Base-by-base conservation (phyloP, 2,329 filamentous ascomycete species). In the Metarhizium anisopliae region DNA sequence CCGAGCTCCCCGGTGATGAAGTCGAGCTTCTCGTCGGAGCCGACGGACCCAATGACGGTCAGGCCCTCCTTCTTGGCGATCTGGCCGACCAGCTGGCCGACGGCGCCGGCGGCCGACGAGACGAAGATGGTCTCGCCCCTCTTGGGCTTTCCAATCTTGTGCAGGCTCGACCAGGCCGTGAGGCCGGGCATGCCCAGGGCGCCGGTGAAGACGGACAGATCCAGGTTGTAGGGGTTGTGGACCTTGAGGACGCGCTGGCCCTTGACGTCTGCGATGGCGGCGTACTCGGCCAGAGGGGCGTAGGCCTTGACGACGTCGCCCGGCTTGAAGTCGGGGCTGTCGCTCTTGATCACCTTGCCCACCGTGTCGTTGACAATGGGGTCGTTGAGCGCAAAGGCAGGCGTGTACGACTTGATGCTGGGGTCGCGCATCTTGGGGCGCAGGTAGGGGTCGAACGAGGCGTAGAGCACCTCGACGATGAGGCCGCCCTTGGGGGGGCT, bases 391-490 rank as follows among this genome's bases (percentile, higher is more conserved):
- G 77, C 67, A 65, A 84, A 90, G 14, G 70, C 59, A 1, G 68
- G 63, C 2, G 60, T 49, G 59, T 72, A 94, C 10, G 87, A 90
- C 72, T 87, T 83, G 67, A 73, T 64, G 40, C 75, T 69, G 6
- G 87, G 67, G 51, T 77, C 71, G 51, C 89, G 85, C 87, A 95
- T 92, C 62, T 83, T 82, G 58, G 87, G 87, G 56, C 91, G 87
- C 76, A 89, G 83, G 75, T 95, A 95, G 2, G 90, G 90, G 70
- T 95, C 90, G 73, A 87, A 87, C 45, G 88, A 92, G 60, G 84
- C 77, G 70, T 87, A 90, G 65, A 86, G 80, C 63, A 87, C 81
- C 73, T 90, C 82, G 60, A 86, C 73, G 51, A 95, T 69, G 45
- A 90, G 85, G 60, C 87, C 86, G 49, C 80, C 68, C 29, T 83